A percentile compares a stretch with the other conserved stretches of the same genome.
Evolutionary conservation across 129 eudicot genomes (phyloP).

Genomic region (Sambucus nigra): DNA sequence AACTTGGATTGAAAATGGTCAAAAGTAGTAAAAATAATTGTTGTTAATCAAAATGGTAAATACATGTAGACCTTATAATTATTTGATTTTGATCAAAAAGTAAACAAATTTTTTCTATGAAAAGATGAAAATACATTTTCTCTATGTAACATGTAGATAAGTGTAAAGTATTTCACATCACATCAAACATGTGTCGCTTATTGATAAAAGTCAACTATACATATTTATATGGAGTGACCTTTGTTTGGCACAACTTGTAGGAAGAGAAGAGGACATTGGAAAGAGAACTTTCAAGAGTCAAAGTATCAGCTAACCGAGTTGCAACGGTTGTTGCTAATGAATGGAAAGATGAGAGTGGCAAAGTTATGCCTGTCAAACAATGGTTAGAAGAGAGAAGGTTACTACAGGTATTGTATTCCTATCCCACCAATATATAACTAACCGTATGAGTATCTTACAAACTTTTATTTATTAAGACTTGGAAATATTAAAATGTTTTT

Average conservation of each 20-base stretch:
- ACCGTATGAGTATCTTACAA: no score
- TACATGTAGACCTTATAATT: not conserved
- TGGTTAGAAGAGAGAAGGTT: conserved; percentile 87
- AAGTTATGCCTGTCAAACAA: conserved; percentile 87
- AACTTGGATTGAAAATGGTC: no score
- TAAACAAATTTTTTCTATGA: no score
- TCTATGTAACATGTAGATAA: no score
- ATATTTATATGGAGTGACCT: not conserved
- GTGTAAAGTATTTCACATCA: no score
- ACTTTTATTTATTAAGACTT: not conserved
- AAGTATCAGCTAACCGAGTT: conserved; percentile 78
- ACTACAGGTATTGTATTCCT: conserved; percentile 42
- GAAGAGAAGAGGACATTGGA: conserved; percentile 85
- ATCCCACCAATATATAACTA: not conserved
- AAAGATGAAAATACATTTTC: no score
- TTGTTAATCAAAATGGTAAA: no score
- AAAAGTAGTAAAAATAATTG: no score
- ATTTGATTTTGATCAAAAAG: no score
- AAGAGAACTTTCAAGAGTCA: conserved; percentile 85
- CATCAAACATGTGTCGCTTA: no score
- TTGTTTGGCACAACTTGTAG: conserved; percentile 22
- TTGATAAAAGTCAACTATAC: no score
- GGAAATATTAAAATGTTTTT: no score
- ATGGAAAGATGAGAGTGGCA: conserved; percentile 87
- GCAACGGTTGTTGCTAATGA: conserved; percentile 88